phyloP scores from a whole-genome alignment of 176 grass and related monocot genomes.

The Cenchrus americanus region DNA sequence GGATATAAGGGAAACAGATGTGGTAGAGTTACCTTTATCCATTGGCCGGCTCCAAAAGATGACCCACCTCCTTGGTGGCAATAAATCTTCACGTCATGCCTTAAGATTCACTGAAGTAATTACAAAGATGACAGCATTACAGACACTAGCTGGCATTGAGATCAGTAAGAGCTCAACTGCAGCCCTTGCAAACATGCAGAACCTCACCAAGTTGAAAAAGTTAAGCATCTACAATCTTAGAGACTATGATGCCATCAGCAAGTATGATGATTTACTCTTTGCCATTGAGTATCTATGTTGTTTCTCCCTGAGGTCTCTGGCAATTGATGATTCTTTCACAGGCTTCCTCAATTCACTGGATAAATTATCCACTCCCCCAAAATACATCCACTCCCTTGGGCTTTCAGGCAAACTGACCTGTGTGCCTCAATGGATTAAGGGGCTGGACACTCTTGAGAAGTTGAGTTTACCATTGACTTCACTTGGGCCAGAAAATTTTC shows the following conservation, averaged over 20 bases:
- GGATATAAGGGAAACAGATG: slow-evolving; percentile 23
- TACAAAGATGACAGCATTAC: not conserved
- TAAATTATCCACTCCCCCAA: not conserved
- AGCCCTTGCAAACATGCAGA: not conserved
- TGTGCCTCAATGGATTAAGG: not conserved
- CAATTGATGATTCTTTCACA: slow-evolving; percentile 4
- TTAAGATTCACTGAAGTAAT: slow-evolving; percentile 6
- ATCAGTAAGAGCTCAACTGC: not conserved
- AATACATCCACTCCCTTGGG: not conserved
- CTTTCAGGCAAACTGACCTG: not conserved
- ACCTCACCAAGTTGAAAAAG: slow-evolving; percentile 11
- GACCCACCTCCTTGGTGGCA: not conserved
- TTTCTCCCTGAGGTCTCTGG: slow-evolving; percentile 1
- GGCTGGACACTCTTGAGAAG: not conserved
- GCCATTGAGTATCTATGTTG: slow-evolving; percentile 2
- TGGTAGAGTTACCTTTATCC: not conserved
- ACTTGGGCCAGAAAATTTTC: not conserved
- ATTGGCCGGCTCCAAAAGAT: not conserved
- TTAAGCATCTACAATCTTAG: not conserved
- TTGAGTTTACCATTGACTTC: slow-evolving; percentile 16
- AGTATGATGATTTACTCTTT: not conserved
- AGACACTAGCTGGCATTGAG: slow-evolving; percentile 6
- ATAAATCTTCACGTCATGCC: not conserved
- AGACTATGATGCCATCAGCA: too few species aligned
- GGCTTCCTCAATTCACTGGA: not conserved